Conservation (phyloP, 2,329 filamentous ascomycete genomes). For the Penicillium sp. region DNA sequence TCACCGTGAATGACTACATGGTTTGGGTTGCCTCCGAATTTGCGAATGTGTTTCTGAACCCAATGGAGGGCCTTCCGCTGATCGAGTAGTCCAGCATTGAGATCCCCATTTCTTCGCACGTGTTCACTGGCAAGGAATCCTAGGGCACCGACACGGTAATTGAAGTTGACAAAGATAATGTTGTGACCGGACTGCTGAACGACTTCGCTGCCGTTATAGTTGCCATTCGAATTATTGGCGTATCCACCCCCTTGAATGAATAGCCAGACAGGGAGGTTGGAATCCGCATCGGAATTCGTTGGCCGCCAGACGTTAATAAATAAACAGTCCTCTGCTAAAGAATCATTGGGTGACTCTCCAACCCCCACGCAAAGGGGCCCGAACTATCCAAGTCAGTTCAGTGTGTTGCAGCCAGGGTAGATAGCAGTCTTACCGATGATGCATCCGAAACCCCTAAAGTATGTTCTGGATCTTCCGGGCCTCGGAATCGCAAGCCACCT, state of each 20-base stretch:
- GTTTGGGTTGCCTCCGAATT: slow-evolving; percentile 58
- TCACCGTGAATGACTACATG: slow-evolving; percentile 61
- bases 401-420: no score
- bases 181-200: slow-evolving; percentile 54
- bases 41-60: slow-evolving; percentile 58
- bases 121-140: slow-evolving; percentile 62
- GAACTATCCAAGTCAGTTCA: slow-evolving; percentile 18
- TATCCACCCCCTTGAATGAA: slow-evolving; percentile 61
- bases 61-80: slow-evolving; percentile 61
- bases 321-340: slow-evolving; percentile 39
- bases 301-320: slow-evolving; percentile 37
- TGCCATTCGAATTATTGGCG: slow-evolving; percentile 49
- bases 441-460: slow-evolving; percentile 48
- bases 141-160: slow-evolving; percentile 65
- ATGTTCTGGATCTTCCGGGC: slow-evolving; percentile 57
- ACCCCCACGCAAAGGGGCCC: slow-evolving; percentile 61
- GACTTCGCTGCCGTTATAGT: slow-evolving; percentile 59
- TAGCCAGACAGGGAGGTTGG: slow-evolving; percentile 61
- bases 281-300: slow-evolving; percentile 29
- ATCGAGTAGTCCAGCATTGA: slow-evolving; percentile 65
- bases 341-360: slow-evolving; percentile 60
- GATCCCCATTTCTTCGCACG: slow-evolving; percentile 54
- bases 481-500: slow-evolving; percentile 60
- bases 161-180: slow-evolving; percentile 68
- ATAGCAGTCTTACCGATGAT: slow-evolving; percentile 40